These are phyloP conservation scores for Triangularia verruculosa DNA, from an alignment of 2,329 filamentous ascomycete genomes.

Conservation along the genomic window DNA sequence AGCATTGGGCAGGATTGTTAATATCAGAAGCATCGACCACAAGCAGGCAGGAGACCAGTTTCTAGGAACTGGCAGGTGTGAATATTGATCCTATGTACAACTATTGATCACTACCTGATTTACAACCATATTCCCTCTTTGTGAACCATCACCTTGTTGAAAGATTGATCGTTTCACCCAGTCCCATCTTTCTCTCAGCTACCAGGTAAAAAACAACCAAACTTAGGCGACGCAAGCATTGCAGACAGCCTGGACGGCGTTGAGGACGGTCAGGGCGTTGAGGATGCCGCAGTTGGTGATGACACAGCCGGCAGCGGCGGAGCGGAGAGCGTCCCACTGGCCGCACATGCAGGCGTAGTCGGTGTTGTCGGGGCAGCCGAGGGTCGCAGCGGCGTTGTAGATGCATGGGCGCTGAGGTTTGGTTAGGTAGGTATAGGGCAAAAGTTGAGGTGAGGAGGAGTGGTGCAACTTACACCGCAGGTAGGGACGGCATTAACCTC, in stretches of 20 bases:
- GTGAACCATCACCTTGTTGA: not conserved
- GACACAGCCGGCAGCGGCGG: slow-evolving; percentile 11
- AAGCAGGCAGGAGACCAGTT: no score
- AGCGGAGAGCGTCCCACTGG: slow-evolving; percentile 9
- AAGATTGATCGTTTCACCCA: not conserved
- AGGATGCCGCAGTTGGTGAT: slow-evolving; percentile 7
- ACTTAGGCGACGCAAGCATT: slow-evolving; percentile 10
- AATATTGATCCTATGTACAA: not conserved
- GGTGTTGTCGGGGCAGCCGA: slow-evolving; percentile 7
- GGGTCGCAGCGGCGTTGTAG: not conserved
- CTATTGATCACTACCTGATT: not conserved
- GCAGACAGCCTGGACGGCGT: slow-evolving; percentile 16
- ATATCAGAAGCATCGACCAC: no score
- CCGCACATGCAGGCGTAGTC: slow-evolving; percentile 17
- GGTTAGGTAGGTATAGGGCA: not conserved
- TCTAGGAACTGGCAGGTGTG: not conserved
- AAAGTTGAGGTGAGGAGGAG: not conserved
- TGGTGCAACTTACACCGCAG: slow-evolving; percentile 13
- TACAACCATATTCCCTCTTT: not conserved
- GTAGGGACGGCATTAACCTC: slow-evolving; percentile 11
- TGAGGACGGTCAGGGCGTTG: slow-evolving; percentile 1
- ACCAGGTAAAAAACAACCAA: slow-evolving; percentile 32
- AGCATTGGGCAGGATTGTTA: no score
- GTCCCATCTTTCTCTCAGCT: not conserved
- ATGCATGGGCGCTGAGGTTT: slow-evolving; percentile 6